Evolutionary conservation across 1,284 basidiomycete genomes (phyloP).

Genomic region (Boletus smithii): DNA sequence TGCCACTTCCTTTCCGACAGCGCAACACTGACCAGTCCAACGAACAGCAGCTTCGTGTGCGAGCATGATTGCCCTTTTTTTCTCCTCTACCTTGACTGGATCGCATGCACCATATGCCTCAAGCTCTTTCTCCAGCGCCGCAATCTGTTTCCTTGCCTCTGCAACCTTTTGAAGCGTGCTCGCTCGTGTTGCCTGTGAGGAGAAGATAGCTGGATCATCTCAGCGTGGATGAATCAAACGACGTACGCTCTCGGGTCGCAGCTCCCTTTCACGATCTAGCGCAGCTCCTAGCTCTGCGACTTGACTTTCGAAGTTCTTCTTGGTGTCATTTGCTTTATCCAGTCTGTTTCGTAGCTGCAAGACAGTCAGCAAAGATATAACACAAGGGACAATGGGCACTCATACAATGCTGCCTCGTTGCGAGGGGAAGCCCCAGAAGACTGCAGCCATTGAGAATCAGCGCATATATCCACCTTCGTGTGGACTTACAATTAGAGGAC

Average conservation of each 20-base stretch:
- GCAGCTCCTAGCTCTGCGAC: conserved; percentile 43
- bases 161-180: conserved; percentile 49
- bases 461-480: conserved; percentile 30
- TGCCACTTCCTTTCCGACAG: background rate
- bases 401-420: conserved; percentile 74
- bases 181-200: conserved; percentile 52
- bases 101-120: conserved; percentile 78
- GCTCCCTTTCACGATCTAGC: conserved; percentile 51
- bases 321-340: conserved; percentile 50
- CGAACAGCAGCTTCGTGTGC: conserved; percentile 77
- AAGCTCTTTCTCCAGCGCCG: conserved; percentile 64
- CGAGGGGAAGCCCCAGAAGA: conserved; percentile 92
- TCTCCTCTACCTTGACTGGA: conserved; percentile 74
- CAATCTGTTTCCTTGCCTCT: conserved; percentile 51
- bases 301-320: conserved; percentile 46
- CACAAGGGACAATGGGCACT: background rate
- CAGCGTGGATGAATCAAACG: background rate
- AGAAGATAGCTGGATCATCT: background rate
- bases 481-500: conserved; percentile 76
- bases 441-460: conserved; percentile 41
- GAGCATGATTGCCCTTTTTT: conserved; percentile 62
- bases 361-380: conserved; percentile 6
- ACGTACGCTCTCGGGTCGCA: conserved; percentile 66
- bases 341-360: conserved; percentile 60
- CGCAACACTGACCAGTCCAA: conserved; percentile 71